phyloP scores from a whole-genome alignment of 352 stramenopile species.

The Phytopythium vexans region DNA sequence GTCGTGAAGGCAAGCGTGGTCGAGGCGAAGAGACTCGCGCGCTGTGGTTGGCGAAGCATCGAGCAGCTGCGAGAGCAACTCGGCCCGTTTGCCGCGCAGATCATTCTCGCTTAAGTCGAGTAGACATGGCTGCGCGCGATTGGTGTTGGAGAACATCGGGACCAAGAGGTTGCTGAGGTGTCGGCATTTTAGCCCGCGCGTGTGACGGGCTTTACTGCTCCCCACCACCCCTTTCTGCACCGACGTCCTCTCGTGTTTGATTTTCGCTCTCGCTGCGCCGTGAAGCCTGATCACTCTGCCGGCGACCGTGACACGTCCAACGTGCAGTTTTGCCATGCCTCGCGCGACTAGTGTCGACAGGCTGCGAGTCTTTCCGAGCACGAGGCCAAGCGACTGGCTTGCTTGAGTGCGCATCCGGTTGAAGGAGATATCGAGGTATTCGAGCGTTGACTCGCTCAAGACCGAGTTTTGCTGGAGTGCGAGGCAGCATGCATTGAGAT shows the following conservation, averaged over 20 bases:
- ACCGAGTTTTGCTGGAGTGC: slow-evolving; percentile 62
- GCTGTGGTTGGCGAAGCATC: slow-evolving; percentile 35
- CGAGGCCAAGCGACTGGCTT: slow-evolving; percentile 47
- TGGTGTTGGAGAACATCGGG: slow-evolving; percentile 66
- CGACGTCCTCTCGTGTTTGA: no score
- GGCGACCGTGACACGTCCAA: slow-evolving; percentile 5
- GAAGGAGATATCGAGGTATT: slow-evolving; percentile 63
- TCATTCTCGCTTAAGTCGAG: slow-evolving; percentile 81
- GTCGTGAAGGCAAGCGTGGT: slow-evolving; percentile 53
- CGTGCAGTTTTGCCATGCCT: slow-evolving; percentile 38
- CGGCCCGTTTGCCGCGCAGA: slow-evolving; percentile 41
- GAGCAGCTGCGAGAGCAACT: slow-evolving; percentile 45
- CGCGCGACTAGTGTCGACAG: slow-evolving; percentile 60
- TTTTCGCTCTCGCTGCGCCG: no score
- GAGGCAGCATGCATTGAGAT: slow-evolving; percentile 51
- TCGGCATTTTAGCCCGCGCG: slow-evolving; percentile 24
- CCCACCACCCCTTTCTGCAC: no score
- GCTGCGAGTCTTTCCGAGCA: slow-evolving; percentile 62
- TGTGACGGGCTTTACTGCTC: slow-evolving; percentile 4
- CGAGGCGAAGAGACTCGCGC: slow-evolving; percentile 45
- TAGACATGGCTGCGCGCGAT: slow-evolving; percentile 31
- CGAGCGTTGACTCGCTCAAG: slow-evolving; percentile 61
- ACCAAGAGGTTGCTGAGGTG: slow-evolving; percentile 46
- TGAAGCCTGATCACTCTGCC: not conserved
- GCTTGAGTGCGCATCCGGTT: slow-evolving; percentile 55